Base-by-base conservation (phyloP, 805 yeast species). In the Wickerhamomyces tratensis region DNA sequence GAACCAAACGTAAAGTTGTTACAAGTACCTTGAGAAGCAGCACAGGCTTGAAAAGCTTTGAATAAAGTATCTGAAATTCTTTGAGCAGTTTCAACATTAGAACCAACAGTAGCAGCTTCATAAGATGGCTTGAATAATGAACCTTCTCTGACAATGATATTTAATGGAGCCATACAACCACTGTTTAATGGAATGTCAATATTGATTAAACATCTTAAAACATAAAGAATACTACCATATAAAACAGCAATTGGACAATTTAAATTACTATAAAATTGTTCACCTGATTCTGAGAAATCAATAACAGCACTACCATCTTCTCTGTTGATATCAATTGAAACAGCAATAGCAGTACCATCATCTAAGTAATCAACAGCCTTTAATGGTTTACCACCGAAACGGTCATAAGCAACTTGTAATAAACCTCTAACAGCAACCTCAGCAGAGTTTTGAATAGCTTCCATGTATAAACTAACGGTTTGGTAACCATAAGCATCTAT, bases 31-130 rank as follows among this genome's bases (percentile, higher is more conserved):
- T 72, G 77, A 9, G 77, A 71, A 27, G 74, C 76, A 31, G 77
- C 77, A 33, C 69, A 67, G 10, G 72, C 72, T 44, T 68, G 65
- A 48, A 72, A 73, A 14, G 76, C 72, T 45, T 65, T 70, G 43
- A 73, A 57, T 43, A 72, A 61, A 27, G 69, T 74, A 50, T 71
- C 77, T 6, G 71, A 70, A 38, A 72, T 64, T 51, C 76, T 62
- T 53, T 73, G 78, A 1, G 74, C 66, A n/a, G 76, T 68, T 46
- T 71, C 74, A 33, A 72, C 76, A 49, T 72, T 74, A n/a, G 76
- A 77, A 20, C 59, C 58, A 6, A 68, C 74, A 30, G 65, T 69
- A 7, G 72, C 72, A 33, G 72, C 71, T 25, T 68, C 72, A 25
- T 46, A 54, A 3, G 66, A 61, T 6, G 72, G 72, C 39, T 64